Base-by-base conservation (phyloP, 129 eudicot species). In the Apium graveolens region DNA sequence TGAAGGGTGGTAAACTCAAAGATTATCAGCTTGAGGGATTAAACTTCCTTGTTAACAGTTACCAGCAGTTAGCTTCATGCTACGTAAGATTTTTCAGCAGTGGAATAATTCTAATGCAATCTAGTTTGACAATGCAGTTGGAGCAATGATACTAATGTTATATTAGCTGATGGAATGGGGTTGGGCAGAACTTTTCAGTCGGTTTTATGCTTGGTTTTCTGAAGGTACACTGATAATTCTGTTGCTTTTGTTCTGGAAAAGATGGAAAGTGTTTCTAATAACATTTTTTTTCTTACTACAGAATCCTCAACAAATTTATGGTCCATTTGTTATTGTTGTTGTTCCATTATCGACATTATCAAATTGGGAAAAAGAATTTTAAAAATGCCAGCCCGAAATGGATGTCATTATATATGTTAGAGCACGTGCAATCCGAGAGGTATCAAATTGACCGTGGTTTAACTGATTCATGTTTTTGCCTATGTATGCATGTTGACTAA, bases 351-450 rank as follows among this genome's bases (percentile, higher is more conserved):
- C 99, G 76, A 96, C 99, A 5, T 77, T 96, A 87, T 90, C 99
- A 16, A 96, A 96, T 80, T 96, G 99, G 99, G 99, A 97, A 24
- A 96, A 96, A 85, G 99, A 96, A 83, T 96, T 96, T 73, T 84
- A 85, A 78, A 96, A 96, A 82, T 96, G 99, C 97, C 93, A 92
- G 83, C 99, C 99, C 48, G 84, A 77, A 74, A 90, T 96, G 97
- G 92, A 96, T 81, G 92, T 96, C 66, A 89, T 96, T 70, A 85
- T 96, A 37, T 96, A 96, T 89, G 99, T 96, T 77, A 97, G 99
- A 44, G 88, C 97, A 80, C 97, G 99, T 75, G 99, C 97, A 34
- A 96, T 97, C 85, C 96, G 99, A 81, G 99, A 96, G 99, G 99
- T 73, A 73, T 73, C 38, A 12, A 7, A 73, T 73, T 43, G 60